A percentile compares a stretch with the other conserved stretches of the same genome.
Evolutionary conservation across 2,329 filamentous ascomycete genomes (phyloP).

Genomic region (Fusarium proliferatum): DNA sequence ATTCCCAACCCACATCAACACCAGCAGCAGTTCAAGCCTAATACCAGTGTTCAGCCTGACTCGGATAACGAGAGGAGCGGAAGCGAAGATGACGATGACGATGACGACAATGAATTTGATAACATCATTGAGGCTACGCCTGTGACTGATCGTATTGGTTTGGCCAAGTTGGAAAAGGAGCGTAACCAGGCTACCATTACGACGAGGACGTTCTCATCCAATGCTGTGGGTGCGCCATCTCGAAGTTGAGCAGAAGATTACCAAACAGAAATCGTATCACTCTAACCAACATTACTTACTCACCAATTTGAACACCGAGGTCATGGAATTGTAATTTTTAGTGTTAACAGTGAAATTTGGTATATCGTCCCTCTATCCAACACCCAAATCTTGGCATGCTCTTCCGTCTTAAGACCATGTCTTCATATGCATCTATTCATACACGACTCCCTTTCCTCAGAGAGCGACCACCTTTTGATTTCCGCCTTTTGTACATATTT

Average conservation of each 20-base stretch:
- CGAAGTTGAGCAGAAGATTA: conserved; percentile 52
- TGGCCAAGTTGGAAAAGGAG: conserved; percentile 67
- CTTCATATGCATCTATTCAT: conserved; percentile 23
- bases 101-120: conserved; percentile 83
- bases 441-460: conserved; percentile 10
- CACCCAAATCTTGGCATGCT: neutral
- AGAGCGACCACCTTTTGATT: conserved; percentile 4
- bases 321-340: neutral
- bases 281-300: neutral
- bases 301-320: neutral
- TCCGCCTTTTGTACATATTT: conserved; percentile 32
- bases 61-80: conserved; percentile 68
- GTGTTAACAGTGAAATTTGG: conserved; percentile 24
- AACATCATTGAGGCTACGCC: conserved; percentile 92
- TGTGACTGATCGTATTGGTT: conserved; percentile 84
- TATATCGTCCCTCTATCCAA: neutral
- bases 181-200: conserved; percentile 60
- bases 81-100: conserved; percentile 57
- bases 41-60: conserved; percentile 76
- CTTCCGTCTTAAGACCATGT: conserved; percentile 19
- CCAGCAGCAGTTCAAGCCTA: conserved; percentile 60
- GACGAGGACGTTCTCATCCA: conserved; percentile 64
- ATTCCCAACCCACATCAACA: conserved; percentile 66
- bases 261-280: neutral
- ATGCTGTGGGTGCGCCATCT: conserved; percentile 60